Conservation (phyloP, 768 basidiomycete species). For the Lentinula edodes region DNA sequence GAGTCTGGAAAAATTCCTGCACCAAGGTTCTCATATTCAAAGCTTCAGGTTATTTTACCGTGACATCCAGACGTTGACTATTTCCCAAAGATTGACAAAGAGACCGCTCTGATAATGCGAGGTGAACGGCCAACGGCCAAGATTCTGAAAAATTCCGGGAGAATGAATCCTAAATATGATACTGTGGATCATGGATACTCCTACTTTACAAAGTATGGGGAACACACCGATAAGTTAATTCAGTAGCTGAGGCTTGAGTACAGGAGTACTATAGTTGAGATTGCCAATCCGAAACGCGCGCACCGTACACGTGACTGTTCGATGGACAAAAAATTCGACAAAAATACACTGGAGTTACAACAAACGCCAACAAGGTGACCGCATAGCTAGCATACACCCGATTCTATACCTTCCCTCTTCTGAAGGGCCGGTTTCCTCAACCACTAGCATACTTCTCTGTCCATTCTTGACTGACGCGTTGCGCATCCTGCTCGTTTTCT, state of each 20-base stretch:
- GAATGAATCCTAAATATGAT: too few species aligned
- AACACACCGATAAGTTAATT: not conserved
- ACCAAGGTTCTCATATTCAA: too few species aligned
- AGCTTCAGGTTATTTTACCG: too few species aligned
- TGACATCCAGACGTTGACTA: not conserved
- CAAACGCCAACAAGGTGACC: not conserved
- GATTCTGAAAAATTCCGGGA: not conserved
- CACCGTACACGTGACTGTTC: not conserved
- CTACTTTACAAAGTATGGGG: not conserved
- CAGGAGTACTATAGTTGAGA: too few species aligned
- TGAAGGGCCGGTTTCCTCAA: not conserved
- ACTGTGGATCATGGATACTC: not conserved
- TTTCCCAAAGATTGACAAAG: not conserved
- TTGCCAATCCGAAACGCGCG: not conserved
- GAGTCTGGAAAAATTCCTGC: too few species aligned
- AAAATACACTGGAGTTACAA: not conserved
- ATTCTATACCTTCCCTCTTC: not conserved
- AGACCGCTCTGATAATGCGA: not conserved
- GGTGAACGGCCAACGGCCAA: not conserved
- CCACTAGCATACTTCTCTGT: conserved; percentile 75
- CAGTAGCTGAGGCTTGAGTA: too few species aligned
- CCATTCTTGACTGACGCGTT: conserved; percentile 92
- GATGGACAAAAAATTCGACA: not conserved
- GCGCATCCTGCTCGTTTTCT: conserved; percentile 91
- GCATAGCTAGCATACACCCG: not conserved